Percentiles rank a stretch among this genome's conserved stretches.
phyloP scores from a whole-genome alignment of 768 basidiomycete species.

The Trametes cingulata region DNA sequence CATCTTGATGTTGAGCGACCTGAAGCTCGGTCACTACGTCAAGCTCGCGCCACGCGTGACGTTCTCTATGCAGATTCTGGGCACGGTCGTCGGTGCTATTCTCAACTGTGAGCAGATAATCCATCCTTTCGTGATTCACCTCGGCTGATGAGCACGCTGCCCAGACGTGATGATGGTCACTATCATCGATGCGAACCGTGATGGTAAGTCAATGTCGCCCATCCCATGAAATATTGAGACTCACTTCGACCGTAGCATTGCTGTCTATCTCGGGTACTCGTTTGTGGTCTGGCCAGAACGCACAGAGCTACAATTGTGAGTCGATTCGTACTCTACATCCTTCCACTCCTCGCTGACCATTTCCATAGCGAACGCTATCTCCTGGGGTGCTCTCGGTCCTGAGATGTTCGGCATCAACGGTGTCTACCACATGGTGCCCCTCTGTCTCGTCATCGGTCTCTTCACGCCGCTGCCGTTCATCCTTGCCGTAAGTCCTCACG shows the following conservation, averaged over 20 bases:
- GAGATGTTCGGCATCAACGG: slow-evolving; percentile 21
- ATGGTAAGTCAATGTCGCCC: slow-evolving; percentile 20
- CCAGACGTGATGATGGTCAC: slow-evolving; percentile 34
- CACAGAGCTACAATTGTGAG: slow-evolving; percentile 51
- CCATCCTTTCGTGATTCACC: too few relatives aligned
- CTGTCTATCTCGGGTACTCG: slow-evolving; percentile 51
- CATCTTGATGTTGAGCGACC: slow-evolving; percentile 52
- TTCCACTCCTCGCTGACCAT: too few relatives aligned
- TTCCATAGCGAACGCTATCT: slow-evolving; percentile 39
- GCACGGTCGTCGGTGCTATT: slow-evolving; percentile 55
- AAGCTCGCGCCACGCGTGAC: slow-evolving; percentile 66
- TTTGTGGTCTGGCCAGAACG: slow-evolving; percentile 54
- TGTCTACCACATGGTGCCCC: slow-evolving; percentile 20
- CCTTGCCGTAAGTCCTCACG: slow-evolving; percentile 23
- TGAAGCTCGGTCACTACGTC: slow-evolving; percentile 56
- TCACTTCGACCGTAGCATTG: slow-evolving; percentile 35
- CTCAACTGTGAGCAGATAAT: slow-evolving; percentile 38
- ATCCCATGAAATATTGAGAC: too few relatives aligned
- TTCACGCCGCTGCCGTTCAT: slow-evolving; percentile 57
- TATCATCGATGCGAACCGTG: slow-evolving; percentile 31
- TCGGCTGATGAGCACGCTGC: too few relatives aligned
- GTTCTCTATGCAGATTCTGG: slow-evolving; percentile 43
- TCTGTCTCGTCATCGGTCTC: slow-evolving; percentile 53
- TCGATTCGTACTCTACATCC: not conserved
- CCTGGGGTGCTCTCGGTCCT: slow-evolving; percentile 55